These are phyloP conservation scores for Rhododendron griersonianum DNA, from an alignment of 148 eudicot species.

Conservation along the genomic window DNA sequence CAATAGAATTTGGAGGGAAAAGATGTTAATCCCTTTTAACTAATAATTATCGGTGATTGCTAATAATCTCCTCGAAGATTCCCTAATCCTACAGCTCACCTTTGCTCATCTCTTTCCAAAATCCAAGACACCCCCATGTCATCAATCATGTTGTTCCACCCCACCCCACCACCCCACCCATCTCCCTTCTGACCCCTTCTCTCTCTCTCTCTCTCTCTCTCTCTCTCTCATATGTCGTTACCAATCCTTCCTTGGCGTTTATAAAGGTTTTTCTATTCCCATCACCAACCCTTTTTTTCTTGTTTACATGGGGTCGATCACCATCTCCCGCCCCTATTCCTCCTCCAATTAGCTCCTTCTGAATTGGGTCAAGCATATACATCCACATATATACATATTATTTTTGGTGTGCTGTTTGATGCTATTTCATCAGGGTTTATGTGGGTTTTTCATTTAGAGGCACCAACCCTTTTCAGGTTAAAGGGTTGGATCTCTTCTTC, in stretches of 20 bases:
- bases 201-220: neutral
- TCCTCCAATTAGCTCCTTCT: neutral
- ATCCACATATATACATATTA: neutral
- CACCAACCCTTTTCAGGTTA: neutral
- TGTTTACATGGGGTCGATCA: neutral
- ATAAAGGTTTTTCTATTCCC: neutral
- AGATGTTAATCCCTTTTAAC: neutral
- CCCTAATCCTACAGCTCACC: slow-evolving; percentile 1
- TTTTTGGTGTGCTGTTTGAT: neutral
- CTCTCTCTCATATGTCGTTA: neutral
- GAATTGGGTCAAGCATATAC: neutral
- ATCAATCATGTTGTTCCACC: neutral
- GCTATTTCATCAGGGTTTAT: neutral
- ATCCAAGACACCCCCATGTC: neutral
- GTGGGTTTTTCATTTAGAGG: neutral
- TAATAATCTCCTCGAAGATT: neutral
- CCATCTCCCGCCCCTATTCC: neutral
- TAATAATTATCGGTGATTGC: neutral
- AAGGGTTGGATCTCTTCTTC: neutral
- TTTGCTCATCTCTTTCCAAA: neutral
- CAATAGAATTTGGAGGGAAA: neutral
- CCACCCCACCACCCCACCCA: neutral
- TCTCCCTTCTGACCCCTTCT: neutral
- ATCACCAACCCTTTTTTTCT: neutral
- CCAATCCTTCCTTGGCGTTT: neutral